Evolutionary conservation across 2,329 filamentous ascomycete species (phyloP), one percentile per base, ranked within the genome.

Genomic region (Ascochyta pisi): DNA sequence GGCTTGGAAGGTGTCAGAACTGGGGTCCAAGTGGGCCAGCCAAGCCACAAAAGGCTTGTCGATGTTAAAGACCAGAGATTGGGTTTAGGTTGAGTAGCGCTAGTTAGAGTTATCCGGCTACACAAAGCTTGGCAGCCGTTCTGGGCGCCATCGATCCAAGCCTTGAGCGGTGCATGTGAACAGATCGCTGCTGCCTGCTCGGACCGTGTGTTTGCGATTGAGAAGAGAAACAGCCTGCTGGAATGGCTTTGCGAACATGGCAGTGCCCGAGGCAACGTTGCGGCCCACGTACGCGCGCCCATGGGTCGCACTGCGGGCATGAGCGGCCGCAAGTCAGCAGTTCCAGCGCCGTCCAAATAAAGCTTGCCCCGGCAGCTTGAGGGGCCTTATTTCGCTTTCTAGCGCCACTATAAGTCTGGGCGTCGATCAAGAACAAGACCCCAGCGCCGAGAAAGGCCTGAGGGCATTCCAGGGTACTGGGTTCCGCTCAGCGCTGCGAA

Each of bases 31-130:
- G 53, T 50, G 53, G 53, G 45, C 16, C 46, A 24, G 63, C 67
- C 69, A 70, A 72, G 69, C 49, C 38, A 46, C 53, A 58, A 56
- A 71, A 73, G 70, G 70, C 71, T 73, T 73, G 71, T 73, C 66
- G 39, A 61, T 53, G 59, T 65, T 68, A 69, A 70, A 67, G 64
- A 60, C 65, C 65, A 69, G 68, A 68, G 66, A 69, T 69, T 65
- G 54, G 67, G 68, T 67, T 71, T 68, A 67, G 62, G 66, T 71
- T 70, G 64, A 49, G 61, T 68, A 65, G 67, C 62, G 63, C 45
- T 48, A 60, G 64, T 67, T 64, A 65, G 57, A 62, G 63, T 66
- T 62, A 44, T 55, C 46, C 47, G 45, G 58, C 50, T 54, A 49
- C 51, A 48, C 53, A 66, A 67, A 65, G 63, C 69, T 69, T 70